Evolutionary conservation across 306 rosid species (phyloP).

Genomic region (Gastrolobium bilobum): DNA sequence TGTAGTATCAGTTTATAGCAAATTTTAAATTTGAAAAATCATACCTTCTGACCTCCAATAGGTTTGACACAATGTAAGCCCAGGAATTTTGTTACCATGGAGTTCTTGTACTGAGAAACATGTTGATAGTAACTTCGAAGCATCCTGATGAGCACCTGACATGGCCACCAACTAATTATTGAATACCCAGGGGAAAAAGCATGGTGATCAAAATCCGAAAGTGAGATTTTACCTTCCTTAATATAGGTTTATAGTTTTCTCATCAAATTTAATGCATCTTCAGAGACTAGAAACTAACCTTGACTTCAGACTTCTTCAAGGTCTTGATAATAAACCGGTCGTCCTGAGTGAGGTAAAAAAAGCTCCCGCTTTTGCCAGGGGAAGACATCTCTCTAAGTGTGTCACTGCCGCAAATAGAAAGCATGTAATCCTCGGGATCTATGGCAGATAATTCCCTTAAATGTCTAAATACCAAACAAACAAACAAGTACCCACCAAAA

Average conservation of each 20-base stretch:
- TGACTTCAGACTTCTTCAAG: constrained; percentile 69
- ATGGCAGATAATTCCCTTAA: constrained; percentile 65
- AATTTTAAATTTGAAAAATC: constrained; percentile 6
- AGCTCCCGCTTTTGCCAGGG: constrained; percentile 70
- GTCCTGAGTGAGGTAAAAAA: constrained; percentile 68
- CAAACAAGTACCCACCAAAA: constrained; percentile 46
- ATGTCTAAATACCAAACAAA: constrained; percentile 56
- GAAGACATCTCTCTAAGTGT: constrained; percentile 66
- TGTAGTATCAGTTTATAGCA: constrained; percentile 6
- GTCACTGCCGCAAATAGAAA: constrained; percentile 65
- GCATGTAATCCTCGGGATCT: constrained; percentile 70
- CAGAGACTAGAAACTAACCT: constrained; percentile 57
- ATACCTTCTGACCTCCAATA: constrained; percentile 66
- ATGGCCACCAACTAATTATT: constrained; percentile 46
- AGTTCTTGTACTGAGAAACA: constrained; percentile 63
- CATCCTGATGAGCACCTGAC: constrained; percentile 70
- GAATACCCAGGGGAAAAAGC: constrained; percentile 38
- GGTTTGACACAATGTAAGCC: constrained; percentile 73
- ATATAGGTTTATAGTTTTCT: constrained; percentile 26
- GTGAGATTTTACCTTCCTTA: constrained; percentile 37
- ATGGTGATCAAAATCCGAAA: constrained; percentile 42
- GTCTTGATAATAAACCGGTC: constrained; percentile 65
- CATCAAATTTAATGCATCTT: constrained; percentile 36
- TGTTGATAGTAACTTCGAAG: constrained; percentile 63
- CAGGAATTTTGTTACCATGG: constrained; percentile 62